Percentiles rank a stretch among this genome's conserved stretches.
Conservation (phyloP, 345 rosid genomes). For the Aquilaria malaccensis region DNA sequence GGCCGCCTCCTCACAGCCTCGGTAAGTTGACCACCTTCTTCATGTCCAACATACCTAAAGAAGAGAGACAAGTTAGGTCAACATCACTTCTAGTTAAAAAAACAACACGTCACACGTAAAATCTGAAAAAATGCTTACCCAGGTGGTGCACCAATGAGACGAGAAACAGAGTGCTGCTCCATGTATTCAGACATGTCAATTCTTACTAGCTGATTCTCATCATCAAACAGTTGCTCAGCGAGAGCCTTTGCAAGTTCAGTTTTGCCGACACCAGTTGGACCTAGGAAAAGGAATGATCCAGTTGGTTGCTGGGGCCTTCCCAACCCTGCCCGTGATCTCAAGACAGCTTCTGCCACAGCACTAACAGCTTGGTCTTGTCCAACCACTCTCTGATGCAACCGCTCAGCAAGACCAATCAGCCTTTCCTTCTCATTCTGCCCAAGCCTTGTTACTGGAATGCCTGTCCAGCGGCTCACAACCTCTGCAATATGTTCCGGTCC, state of each 20-base stretch:
- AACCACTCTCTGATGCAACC: slow-evolving; percentile 77
- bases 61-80: background rate
- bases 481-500: slow-evolving; percentile 91
- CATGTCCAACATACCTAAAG: slow-evolving; percentile 82
- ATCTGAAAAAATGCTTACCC: slow-evolving; percentile 34
- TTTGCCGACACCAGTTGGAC: slow-evolving; percentile 96
- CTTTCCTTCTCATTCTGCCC: slow-evolving; percentile 84
- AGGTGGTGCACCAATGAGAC: slow-evolving; percentile 87
- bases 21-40: slow-evolving; percentile 91
- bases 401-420: slow-evolving; percentile 67
- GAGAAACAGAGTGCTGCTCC: slow-evolving; percentile 82
- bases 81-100: too few species aligned
- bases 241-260: slow-evolving; percentile 94
- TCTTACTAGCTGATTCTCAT: slow-evolving; percentile 67
- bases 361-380: slow-evolving; percentile 79
- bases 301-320: slow-evolving; percentile 98
- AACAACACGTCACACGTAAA: too few species aligned
- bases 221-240: slow-evolving; percentile 86
- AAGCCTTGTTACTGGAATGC: slow-evolving; percentile 84
- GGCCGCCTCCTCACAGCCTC: slow-evolving; percentile 92
- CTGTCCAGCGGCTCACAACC: slow-evolving; percentile 94
- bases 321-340: slow-evolving; percentile 81
- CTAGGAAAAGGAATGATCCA: slow-evolving; percentile 83
- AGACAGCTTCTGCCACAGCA: slow-evolving; percentile 79
- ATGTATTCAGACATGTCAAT: slow-evolving; percentile 87